phyloP scores from a whole-genome alignment of 202 grass and related monocot genomes.

The Zizania palustris region DNA sequence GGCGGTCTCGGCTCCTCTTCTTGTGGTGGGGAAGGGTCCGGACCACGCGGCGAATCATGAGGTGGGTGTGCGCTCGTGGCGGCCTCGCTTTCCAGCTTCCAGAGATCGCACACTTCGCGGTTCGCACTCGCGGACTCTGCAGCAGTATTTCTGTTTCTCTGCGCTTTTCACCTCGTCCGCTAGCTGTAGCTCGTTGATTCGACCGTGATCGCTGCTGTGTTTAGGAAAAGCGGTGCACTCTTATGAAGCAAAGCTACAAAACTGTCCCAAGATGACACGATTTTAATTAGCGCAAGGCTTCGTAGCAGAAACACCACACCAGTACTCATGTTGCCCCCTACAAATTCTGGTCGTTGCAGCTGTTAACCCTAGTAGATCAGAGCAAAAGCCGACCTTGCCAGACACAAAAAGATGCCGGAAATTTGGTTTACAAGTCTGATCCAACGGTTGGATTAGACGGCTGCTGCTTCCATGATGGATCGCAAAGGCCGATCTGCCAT shows the following conservation, averaged over 20 bases:
- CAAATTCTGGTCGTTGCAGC: neutral
- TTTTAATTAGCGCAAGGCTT: neutral
- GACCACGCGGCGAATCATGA: constrained; percentile 51
- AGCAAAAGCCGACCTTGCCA: neutral
- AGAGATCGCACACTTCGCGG: neutral
- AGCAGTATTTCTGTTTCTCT: neutral
- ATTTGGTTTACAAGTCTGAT: neutral
- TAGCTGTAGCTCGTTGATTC: neutral
- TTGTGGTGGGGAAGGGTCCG: neutral
- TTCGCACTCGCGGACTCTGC: no score
- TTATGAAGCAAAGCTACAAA: neutral
- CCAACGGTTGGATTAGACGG: neutral
- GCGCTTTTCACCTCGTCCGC: neutral
- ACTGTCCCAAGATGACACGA: neutral
- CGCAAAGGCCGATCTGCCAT: neutral
- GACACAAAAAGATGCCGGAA: neutral
- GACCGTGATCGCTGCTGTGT: neutral
- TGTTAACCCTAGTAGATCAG: neutral
- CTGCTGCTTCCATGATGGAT: neutral
- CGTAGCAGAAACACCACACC: neutral
- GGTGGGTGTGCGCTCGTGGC: constrained; percentile 22
- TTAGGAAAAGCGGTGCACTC: constrained; percentile 9
- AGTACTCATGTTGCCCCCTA: neutral
- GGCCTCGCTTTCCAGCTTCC: constrained; percentile 28
- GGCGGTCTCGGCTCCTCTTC: neutral